Conservation (phyloP, 2,329 filamentous ascomycete genomes). For the Fusarium graminum region DNA sequence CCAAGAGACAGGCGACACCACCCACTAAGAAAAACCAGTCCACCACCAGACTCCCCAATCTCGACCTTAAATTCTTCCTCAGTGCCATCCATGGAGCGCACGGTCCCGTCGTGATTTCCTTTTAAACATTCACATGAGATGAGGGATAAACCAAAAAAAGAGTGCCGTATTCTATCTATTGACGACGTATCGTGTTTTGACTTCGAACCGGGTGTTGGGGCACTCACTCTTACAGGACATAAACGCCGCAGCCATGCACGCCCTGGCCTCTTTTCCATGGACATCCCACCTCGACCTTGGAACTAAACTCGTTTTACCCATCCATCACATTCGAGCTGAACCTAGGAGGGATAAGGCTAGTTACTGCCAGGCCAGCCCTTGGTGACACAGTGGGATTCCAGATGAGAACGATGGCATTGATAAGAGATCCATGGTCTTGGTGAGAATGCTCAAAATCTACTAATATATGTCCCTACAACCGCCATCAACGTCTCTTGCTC, state of each 20-base stretch:
- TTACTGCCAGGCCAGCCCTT: neutral
- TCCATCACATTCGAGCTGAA: constrained; percentile 27
- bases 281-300: constrained; percentile 40
- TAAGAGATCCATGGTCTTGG: constrained; percentile 26
- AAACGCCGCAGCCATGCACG: constrained; percentile 39
- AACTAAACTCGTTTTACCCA: constrained; percentile 33
- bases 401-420: constrained; percentile 14
- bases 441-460: neutral
- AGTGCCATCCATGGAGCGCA: constrained; percentile 18
- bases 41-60: constrained; percentile 35
- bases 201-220: neutral
- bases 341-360: constrained; percentile 4
- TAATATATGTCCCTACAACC: neutral
- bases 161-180: constrained; percentile 11
- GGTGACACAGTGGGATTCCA: constrained; percentile 27
- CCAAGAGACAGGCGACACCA: constrained; percentile 35
- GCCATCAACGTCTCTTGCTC: neutral
- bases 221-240: constrained; percentile 12
- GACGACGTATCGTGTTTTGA: neutral
- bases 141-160: constrained; percentile 29
- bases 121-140: constrained; percentile 28
- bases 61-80: constrained; percentile 39
- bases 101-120: constrained; percentile 29
- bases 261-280: constrained; percentile 22
- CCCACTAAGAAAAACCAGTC: constrained; percentile 45